Conservation (phyloP, 73 alveolate genomes). For the Blepharisma stoltei region DNA sequence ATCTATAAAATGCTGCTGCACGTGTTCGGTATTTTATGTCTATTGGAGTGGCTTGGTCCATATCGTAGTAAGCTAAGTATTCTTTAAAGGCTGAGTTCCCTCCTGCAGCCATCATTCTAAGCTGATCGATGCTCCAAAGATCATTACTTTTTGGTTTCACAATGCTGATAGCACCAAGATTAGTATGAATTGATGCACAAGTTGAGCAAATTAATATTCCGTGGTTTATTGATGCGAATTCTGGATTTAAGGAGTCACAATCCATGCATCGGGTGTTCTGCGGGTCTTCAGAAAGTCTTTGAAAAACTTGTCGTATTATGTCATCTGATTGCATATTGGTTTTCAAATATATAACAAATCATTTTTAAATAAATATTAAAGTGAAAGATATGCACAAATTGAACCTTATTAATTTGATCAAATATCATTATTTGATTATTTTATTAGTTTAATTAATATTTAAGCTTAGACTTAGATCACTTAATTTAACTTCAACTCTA, state of each 20-base stretch:
- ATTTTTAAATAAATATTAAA: too few species aligned
- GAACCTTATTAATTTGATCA: too few species aligned
- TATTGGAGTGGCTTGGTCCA: not conserved
- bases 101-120: not conserved
- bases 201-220: constrained; percentile 6
- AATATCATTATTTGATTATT: too few species aligned
- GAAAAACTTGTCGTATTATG: not conserved
- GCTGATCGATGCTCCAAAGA: not conserved
- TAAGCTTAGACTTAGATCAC: too few species aligned
- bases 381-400: too few species aligned
- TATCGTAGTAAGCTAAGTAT: constrained; percentile 1
- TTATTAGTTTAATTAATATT: too few species aligned
- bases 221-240: constrained; percentile 1
- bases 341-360: too few species aligned
- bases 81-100: constrained; percentile 25
- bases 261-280: not conserved
- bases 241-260: not conserved
- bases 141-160: constrained; percentile 1
- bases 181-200: not conserved
- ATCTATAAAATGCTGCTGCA: constrained; percentile 10
- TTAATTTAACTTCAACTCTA: too few species aligned
- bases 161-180: not conserved
- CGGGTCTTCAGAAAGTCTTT: not conserved
- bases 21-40: not conserved
- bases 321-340: not conserved